Base-by-base conservation (phyloP, 1,284 basidiomycete species). In the Trichosporon sp. region DNA sequence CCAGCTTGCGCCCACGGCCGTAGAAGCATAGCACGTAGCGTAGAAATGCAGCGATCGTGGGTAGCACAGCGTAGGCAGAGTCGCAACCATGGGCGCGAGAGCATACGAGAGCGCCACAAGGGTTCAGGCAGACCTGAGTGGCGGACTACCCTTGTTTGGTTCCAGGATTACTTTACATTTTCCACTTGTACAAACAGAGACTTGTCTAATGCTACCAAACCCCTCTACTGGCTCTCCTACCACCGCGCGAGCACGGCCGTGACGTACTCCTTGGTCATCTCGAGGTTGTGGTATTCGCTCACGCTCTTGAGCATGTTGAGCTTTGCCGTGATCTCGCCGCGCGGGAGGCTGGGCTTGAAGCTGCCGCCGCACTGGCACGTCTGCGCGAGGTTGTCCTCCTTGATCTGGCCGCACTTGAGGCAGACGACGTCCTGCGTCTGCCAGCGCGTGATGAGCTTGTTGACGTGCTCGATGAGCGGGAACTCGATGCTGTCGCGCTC, bases 301-400 rank as follows among this genome's bases (percentile, higher is more conserved):
- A 84, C 80, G 73, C 77, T 93, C 53, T 91, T 88, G 68, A 94
- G 89, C 60, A 92, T 93, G 71, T 88, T 86, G 75, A 96, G 79
- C 78, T 87, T 90, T 58, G 89, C 84, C 72, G 87, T 87, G 69
- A 88, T 83, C 68, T 96, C 93, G 38, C 84, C 86, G 75, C 90
- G 90, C 73, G 87, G 89, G 56, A 91, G 76, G 6, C 89, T 90
- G 56, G 91, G 85, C 72, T 89, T 86, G 81, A 91, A 96, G 4
- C 88, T 83, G 18, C 95, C 96, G 7, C 93, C 95, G 81, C 97
- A 99, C 34, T 87, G 86, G 79, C 96, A 98, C 69, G 91, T 91
- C 68, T 89, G 85, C 13, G 92, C 91, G 34, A 98, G 86, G 77
- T 95, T 95, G 76, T 94, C 91, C 66, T 91, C 88, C 75, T 92